A percentile compares a stretch with the other conserved stretches of the same genome.
Evolutionary conservation across 495 filamentous ascomycete species (phyloP).

Genomic region (Annulohypoxylon bovei): DNA sequence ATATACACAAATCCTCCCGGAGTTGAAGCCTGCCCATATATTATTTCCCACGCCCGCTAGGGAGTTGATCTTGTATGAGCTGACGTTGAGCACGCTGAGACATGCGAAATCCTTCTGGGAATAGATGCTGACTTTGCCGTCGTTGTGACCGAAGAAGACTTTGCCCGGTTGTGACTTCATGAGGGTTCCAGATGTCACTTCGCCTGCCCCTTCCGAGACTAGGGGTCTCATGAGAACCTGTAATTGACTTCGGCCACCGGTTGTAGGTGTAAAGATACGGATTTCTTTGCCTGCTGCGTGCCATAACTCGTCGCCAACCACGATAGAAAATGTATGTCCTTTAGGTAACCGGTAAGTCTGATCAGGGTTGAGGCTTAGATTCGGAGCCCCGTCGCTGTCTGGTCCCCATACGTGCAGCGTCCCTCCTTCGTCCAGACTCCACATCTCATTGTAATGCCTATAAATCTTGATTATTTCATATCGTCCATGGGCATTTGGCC

Average conservation of each 20-base stretch:
- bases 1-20: slow-evolving; percentile 94
- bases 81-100: slow-evolving; percentile 80
- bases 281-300: slow-evolving; percentile 89
- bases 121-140: slow-evolving; percentile 95
- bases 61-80: slow-evolving; percentile 94
- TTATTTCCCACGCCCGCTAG: slow-evolving; percentile 83
- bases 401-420: slow-evolving; percentile 88
- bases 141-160: slow-evolving; percentile 89
- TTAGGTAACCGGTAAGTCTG: slow-evolving; percentile 76
- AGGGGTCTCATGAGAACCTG: slow-evolving; percentile 76
- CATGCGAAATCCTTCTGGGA: slow-evolving; percentile 78
- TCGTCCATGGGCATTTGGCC: slow-evolving; percentile 77
- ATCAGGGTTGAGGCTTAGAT: slow-evolving; percentile 70
- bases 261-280: slow-evolving; percentile 79
- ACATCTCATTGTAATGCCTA: slow-evolving; percentile 87
- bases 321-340: slow-evolving; percentile 87
- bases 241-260: slow-evolving; percentile 71
- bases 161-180: slow-evolving; percentile 78
- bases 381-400: slow-evolving; percentile 78
- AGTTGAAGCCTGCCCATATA: slow-evolving; percentile 95
- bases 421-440: slow-evolving; percentile 92
- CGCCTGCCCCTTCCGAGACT: slow-evolving; percentile 71
- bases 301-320: slow-evolving; percentile 84
- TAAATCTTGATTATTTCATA: slow-evolving; percentile 87
- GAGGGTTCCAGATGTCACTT: slow-evolving; percentile 86